Evolutionary conservation across 2,329 filamentous ascomycete genomes (phyloP).

Genomic region (Cladosporium oxysporum): DNA sequence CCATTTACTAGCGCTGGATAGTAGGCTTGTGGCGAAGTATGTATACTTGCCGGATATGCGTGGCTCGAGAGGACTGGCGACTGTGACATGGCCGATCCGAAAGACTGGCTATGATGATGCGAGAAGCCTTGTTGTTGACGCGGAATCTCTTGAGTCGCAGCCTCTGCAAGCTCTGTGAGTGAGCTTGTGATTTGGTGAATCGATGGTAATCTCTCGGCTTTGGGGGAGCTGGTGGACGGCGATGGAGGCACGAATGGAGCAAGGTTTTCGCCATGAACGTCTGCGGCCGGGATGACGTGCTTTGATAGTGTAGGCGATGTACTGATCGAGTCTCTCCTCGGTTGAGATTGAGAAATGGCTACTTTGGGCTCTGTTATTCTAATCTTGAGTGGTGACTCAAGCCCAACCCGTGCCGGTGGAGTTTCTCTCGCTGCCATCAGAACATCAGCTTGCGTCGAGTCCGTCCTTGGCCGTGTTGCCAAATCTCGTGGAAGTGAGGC

Average conservation of each 20-base stretch:
- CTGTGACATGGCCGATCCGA: constrained; percentile 33
- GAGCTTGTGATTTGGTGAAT: constrained; percentile 35
- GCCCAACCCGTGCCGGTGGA: background rate
- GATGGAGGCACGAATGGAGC: constrained; percentile 31
- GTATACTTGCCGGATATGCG: constrained; percentile 28
- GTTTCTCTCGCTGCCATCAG: background rate
- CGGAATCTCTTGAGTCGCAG: constrained; percentile 28
- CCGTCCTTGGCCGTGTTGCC: background rate
- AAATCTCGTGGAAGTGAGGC: background rate
- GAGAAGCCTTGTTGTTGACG: constrained; percentile 24
- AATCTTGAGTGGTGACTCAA: background rate
- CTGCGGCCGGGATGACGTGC: constrained; percentile 19
- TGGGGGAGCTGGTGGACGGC: constrained; percentile 25
- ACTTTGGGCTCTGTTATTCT: background rate
- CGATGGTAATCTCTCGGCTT: constrained; percentile 34
- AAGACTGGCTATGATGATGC: constrained; percentile 33
- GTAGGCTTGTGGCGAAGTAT: constrained; percentile 32
- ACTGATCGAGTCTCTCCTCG: constrained; percentile 21
- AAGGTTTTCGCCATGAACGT: constrained; percentile 24
- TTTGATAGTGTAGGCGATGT: constrained; percentile 17
- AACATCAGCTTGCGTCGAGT: constrained; percentile 10
- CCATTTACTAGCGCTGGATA: constrained; percentile 22
- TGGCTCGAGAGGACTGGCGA: constrained; percentile 31
- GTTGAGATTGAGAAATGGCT: background rate
- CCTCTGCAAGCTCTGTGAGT: constrained; percentile 32